Percentiles rank a stretch among this genome's conserved stretches.
Evolutionary conservation across 2,329 filamentous ascomycete species (phyloP).

Genomic region (Thelonectria rubi): DNA sequence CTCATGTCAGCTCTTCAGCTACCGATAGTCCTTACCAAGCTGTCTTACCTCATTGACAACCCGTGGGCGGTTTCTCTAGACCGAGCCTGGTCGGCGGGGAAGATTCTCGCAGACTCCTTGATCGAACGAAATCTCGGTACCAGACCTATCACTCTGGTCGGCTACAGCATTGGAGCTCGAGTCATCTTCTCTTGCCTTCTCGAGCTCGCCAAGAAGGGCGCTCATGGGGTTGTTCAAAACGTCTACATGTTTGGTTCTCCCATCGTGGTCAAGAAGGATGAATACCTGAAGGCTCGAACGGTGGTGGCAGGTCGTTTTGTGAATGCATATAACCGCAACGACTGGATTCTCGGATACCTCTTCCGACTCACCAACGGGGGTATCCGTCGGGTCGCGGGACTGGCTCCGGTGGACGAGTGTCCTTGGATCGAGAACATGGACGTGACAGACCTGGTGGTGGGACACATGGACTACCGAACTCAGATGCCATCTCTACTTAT

Average conservation of each 20-base stretch:
- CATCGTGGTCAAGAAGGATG: slow-evolving; percentile 89
- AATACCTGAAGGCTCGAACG: slow-evolving; percentile 82
- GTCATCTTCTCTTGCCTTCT: slow-evolving; percentile 92
- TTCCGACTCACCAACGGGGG: slow-evolving; percentile 95
- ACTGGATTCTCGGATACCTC: slow-evolving; percentile 97
- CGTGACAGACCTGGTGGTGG: slow-evolving; percentile 83
- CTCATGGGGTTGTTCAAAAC: slow-evolving; percentile 89
- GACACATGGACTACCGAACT: slow-evolving; percentile 95
- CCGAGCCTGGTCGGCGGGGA: slow-evolving; percentile 84
- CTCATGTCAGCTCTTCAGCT: slow-evolving; percentile 93
- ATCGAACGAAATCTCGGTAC: slow-evolving; percentile 92
- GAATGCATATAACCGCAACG: slow-evolving; percentile 92
- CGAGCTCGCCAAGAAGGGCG: slow-evolving; percentile 85
- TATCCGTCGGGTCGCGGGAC: slow-evolving; percentile 86
- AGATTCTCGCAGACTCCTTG: slow-evolving; percentile 93
- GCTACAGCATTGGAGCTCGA: slow-evolving; percentile 90
- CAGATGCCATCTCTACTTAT: slow-evolving; percentile 90
- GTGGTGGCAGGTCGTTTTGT: slow-evolving; percentile 92
- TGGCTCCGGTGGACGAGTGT: slow-evolving; percentile 79
- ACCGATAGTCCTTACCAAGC: slow-evolving; percentile 91
- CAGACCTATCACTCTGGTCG: slow-evolving; percentile 89
- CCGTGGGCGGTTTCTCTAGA: slow-evolving; percentile 98
- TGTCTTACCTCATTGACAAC: slow-evolving; percentile 97
- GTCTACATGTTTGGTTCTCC: slow-evolving; percentile 95
- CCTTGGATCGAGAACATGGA: slow-evolving; percentile 89